Percentiles rank a stretch among this genome's conserved stretches.
These are phyloP conservation scores for Lactarius vividus DNA, from an alignment of 768 basidiomycete species.

Conservation along the genomic window DNA sequence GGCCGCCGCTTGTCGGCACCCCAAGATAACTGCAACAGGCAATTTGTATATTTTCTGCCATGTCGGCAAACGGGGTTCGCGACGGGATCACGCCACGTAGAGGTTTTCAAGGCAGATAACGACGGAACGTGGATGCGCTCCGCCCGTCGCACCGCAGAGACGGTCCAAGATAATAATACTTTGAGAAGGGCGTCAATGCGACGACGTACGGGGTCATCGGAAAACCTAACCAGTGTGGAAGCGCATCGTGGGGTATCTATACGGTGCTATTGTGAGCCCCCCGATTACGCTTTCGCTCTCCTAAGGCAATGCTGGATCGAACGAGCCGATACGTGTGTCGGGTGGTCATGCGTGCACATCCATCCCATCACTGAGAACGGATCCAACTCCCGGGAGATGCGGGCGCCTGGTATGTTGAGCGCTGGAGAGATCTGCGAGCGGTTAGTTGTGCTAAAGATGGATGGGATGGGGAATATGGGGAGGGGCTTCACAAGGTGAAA, in stretches of 20 bases:
- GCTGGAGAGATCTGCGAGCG: not conserved
- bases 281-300: not conserved
- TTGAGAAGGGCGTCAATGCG: not conserved
- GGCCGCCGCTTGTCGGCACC: constrained; percentile 5
- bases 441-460: not conserved
- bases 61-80: not conserved
- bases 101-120: not conserved
- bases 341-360: not conserved
- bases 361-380: not conserved
- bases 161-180: not conserved
- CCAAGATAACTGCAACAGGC: not conserved
- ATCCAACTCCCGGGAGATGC: not conserved
- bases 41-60: not conserved
- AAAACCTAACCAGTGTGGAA: not conserved
- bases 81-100: not conserved
- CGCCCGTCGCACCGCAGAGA: not conserved
- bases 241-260: not conserved
- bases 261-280: not conserved
- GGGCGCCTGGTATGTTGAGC: constrained; percentile 13
- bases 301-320: not conserved
- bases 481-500: constrained; percentile 9
- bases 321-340: constrained; percentile 12
- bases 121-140: not conserved
- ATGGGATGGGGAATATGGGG: not conserved
- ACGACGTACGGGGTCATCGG: not conserved